Evolutionary conservation across 1,284 basidiomycete genomes (phyloP), one percentile per base, ranked within the genome.

Genomic region (Athelia psychrophila): DNA sequence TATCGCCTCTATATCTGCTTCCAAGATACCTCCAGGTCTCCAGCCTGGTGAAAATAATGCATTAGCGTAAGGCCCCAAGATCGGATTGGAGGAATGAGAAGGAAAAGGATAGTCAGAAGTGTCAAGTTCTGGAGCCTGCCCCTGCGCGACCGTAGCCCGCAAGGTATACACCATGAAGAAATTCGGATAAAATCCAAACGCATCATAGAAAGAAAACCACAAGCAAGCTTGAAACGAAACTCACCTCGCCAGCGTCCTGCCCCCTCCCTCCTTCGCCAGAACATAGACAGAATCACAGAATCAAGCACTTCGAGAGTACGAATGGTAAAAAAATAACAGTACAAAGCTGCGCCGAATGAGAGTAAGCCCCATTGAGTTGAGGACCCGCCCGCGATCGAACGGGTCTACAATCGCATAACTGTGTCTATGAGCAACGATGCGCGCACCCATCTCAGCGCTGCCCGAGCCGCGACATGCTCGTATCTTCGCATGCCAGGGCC

Each of bases 321-420:
- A 69, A 78, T 76, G 76, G 79, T 52, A 58, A 56, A 48, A 48
- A 60, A 66, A 71, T 72, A 72, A 78, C 78, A 83, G 83, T 32
- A n/a, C 33, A 53, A 23, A 55, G 62, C 62, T 65, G 70, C 76
- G 81, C 78, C 81, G 80, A 74, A 72, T 68, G 79, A 87, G 85
- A 90, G 86, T 90, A 84, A 91, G 88, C 88, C 88, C 88, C 88
- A 89, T 91, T 90, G 79, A 77, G 88, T 89, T 88, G 76, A 80
- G 69, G 75, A 78, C 68, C 64, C 58, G 53, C 56, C 57, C 62
- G 56, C 38, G 9, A 42, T 42, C n/a, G 6, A n/a, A 6, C 38
- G n/a, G n/a, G 68, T 73, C 74, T 58, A 79, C 84, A 84, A 88
- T 84, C 88, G 87, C 81, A 91, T 91, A 81, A 88, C 88, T 91